A percentile compares a stretch with the other conserved stretches of the same genome.
phyloP scores from a whole-genome alignment of 768 basidiomycete species.

The Termitomyces sp. region DNA sequence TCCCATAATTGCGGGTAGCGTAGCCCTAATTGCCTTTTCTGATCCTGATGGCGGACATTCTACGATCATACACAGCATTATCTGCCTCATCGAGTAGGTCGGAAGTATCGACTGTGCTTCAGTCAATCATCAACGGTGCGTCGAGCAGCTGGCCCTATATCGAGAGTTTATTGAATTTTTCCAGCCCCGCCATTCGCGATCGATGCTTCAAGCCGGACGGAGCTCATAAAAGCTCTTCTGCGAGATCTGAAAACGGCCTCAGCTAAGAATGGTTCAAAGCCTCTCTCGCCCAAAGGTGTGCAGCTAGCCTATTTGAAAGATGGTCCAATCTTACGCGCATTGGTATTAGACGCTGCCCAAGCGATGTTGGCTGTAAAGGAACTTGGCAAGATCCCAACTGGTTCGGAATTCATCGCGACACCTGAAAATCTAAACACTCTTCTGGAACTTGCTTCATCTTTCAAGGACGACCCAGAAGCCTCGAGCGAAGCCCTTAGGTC shows the following conservation, averaged over 20 bases:
- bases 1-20: conserved; percentile 1
- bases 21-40: conserved; percentile 6
- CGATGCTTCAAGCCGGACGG: conserved; percentile 44
- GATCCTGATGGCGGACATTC: conserved; percentile 43
- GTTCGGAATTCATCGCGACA: conserved; percentile 59
- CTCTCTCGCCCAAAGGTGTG: conserved; percentile 58
- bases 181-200: conserved; percentile 46
- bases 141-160: not conserved
- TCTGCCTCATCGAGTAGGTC: conserved; percentile 44
- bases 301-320: not conserved
- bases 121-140: conserved; percentile 51
- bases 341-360: conserved; percentile 56
- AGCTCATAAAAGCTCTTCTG: conserved; percentile 58
- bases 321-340: not conserved
- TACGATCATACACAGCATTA: conserved; percentile 47
- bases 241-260: conserved; percentile 50
- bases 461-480: conserved; percentile 60
- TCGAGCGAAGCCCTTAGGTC: conserved; percentile 70
- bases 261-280: conserved; percentile 35
- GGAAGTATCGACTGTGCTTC: conserved; percentile 47
- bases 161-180: not conserved
- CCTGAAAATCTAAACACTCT: conserved; percentile 57
- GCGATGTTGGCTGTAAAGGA: conserved; percentile 74
- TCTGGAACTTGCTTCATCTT: conserved; percentile 46
- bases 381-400: conserved; percentile 68